Conservation (phyloP, 2,329 filamentous ascomycete species). For the Volutella citrinella region DNA sequence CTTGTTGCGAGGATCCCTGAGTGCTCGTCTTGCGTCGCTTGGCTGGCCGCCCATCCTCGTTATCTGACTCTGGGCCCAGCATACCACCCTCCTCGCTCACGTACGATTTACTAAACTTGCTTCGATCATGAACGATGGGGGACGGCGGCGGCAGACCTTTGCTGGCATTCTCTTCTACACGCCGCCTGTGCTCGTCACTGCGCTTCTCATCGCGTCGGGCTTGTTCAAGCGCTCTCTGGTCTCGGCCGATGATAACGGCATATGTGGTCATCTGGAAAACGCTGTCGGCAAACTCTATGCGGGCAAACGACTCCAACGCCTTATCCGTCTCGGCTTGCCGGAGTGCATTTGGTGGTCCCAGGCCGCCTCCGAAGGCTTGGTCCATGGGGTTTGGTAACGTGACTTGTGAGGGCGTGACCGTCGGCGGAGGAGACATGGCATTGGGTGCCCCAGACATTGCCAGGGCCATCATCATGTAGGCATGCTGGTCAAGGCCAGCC, state of each 20-base stretch:
- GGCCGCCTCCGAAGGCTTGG: constrained; percentile 26
- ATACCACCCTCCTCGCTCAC: constrained; percentile 70
- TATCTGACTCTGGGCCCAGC: constrained; percentile 60
- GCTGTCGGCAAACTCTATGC: constrained; percentile 70
- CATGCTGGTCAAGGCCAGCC: constrained; percentile 34
- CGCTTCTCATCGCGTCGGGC: constrained; percentile 51
- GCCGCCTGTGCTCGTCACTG: constrained; percentile 42
- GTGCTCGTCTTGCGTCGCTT: constrained; percentile 47
- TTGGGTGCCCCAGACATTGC: constrained; percentile 34
- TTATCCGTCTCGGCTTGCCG: constrained; percentile 36
- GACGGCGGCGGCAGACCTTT: constrained; percentile 49
- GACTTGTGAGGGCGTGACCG: constrained; percentile 45
- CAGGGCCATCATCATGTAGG: constrained; percentile 45
- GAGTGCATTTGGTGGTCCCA: constrained; percentile 29
- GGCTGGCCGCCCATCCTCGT: constrained; percentile 45
- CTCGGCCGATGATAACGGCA: constrained; percentile 68
- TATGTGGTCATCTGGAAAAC: constrained; percentile 78
- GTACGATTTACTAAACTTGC: constrained; percentile 61
- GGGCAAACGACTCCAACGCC: constrained; percentile 54
- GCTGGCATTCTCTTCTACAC: constrained; percentile 44
- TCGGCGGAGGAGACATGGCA: constrained; percentile 40
- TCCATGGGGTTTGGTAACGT: constrained; percentile 38
- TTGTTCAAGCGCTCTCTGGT: constrained; percentile 57
- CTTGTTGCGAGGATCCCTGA: constrained; percentile 39
- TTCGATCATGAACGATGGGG: constrained; percentile 48